Evolutionary conservation across 116 monocot genomes (phyloP).

Genomic region (Dioscorea cayenensis): DNA sequence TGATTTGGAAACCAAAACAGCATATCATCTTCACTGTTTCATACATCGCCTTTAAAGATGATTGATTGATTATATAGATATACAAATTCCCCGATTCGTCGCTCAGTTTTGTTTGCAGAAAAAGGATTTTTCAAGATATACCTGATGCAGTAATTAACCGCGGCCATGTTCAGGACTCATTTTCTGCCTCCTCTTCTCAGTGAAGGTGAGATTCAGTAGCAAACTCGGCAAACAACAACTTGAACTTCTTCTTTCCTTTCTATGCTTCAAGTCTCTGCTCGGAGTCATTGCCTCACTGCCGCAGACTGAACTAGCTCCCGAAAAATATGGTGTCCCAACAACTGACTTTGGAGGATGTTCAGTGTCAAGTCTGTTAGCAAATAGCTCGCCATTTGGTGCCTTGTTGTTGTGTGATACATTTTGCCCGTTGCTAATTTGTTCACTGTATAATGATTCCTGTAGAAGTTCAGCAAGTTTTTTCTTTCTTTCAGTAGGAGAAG

Average conservation of each 20-base stretch:
- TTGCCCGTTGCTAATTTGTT: background rate
- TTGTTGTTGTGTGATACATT: conserved; percentile 1
- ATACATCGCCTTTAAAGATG: no score
- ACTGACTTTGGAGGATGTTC: background rate
- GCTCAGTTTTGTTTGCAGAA: no score
- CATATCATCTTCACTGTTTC: no score
- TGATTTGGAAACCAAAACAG: no score
- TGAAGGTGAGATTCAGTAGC: background rate
- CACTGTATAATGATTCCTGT: conserved; percentile 14
- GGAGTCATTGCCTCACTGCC: background rate
- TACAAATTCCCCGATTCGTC: no score
- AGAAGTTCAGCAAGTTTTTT: conserved; percentile 40
- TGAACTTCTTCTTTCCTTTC: background rate
- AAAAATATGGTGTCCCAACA: background rate
- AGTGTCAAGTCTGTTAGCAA: background rate
- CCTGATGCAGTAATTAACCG: background rate
- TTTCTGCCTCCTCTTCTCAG: background rate
- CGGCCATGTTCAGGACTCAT: background rate
- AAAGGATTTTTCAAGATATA: no score
- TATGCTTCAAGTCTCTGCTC: background rate
- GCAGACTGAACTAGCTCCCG: background rate
- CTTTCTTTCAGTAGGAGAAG: conserved; percentile 36
- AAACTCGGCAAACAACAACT: conserved; percentile 7
- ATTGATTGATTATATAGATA: no score
- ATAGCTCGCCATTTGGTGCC: background rate